A percentile compares a stretch with the other conserved stretches of the same genome.
phyloP scores from a whole-genome alignment of 1,139 yeast genomes.

The Magnusiomyces sp. region DNA sequence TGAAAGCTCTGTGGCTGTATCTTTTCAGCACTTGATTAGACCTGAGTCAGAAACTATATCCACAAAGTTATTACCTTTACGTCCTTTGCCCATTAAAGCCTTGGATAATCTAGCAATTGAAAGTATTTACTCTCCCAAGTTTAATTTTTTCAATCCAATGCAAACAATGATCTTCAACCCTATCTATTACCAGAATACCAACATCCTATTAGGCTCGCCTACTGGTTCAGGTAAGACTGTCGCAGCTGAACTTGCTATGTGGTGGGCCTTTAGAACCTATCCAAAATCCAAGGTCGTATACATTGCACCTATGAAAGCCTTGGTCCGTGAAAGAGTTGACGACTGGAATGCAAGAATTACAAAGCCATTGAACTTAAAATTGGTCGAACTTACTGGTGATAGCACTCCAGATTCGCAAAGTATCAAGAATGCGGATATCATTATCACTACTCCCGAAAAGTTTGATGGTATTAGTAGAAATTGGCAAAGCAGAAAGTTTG shows the following conservation, averaged over 20 bases:
- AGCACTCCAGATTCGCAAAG: constrained; percentile 84
- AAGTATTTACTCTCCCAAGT: constrained; percentile 53
- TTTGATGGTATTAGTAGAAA: constrained; percentile 98
- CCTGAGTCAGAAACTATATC: constrained; percentile 83
- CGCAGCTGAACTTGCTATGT: constrained; percentile 92
- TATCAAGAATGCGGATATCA: constrained; percentile 82
- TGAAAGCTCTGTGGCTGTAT: constrained; percentile 66
- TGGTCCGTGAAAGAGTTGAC: constrained; percentile 91
- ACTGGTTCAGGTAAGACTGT: constrained; percentile 98
- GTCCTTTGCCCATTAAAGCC: constrained; percentile 81
- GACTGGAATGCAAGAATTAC: constrained; percentile 81
- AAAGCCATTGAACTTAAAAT: constrained; percentile 37
- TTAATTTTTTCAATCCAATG: constrained; percentile 93
- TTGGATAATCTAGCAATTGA: constrained; percentile 63
- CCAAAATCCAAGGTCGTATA: constrained; percentile 85
- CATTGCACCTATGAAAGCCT: constrained; percentile 98
- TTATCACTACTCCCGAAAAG: constrained; percentile 95
- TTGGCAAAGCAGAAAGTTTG: constrained; percentile 93
- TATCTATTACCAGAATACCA: constrained; percentile 66
- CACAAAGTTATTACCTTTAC: constrained; percentile 68
- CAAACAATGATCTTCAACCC: constrained; percentile 96
- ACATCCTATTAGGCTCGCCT: constrained; percentile 93
- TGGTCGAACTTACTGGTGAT: constrained; percentile 95
- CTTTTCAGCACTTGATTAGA: constrained; percentile 82
- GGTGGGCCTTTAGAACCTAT: constrained; percentile 82